Conservation (phyloP, 2,329 filamentous ascomycete species). For the Trichoderma breve region DNA sequence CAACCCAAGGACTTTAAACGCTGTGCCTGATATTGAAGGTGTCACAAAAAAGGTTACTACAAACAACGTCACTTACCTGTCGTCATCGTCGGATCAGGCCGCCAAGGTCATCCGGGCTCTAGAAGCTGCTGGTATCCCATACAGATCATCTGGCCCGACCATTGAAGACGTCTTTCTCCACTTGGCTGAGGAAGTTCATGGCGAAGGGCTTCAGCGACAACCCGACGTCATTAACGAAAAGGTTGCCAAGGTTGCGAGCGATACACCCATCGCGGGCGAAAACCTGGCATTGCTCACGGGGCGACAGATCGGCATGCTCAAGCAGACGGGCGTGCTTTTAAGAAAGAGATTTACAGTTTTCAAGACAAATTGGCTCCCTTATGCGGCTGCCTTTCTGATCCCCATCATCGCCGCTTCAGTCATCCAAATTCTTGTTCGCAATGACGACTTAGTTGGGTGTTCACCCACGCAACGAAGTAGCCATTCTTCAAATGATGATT, state of each 20-base stretch:
- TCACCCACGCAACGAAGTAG: conserved; percentile 28
- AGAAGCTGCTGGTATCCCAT: conserved; percentile 61
- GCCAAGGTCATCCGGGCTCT: conserved; percentile 66
- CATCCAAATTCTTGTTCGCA: conserved; percentile 67
- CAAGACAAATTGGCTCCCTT: conserved; percentile 58
- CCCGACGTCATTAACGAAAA: conserved; percentile 11
- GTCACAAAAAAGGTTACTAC: conserved; percentile 55
- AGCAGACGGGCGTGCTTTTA: conserved; percentile 62
- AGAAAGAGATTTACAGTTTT: conserved; percentile 64
- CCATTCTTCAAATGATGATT: conserved; percentile 20
- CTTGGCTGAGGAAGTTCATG: conserved; percentile 51
- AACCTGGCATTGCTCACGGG: conserved; percentile 48
- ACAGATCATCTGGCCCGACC: conserved; percentile 67
- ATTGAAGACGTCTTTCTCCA: conserved; percentile 73
- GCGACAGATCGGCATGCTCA: conserved; percentile 53
- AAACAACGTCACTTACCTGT: conserved; percentile 68
- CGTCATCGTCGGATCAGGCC: conserved; percentile 64
- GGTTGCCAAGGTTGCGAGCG: neutral
- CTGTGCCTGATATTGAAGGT: conserved; percentile 51
- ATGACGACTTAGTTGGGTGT: conserved; percentile 50
- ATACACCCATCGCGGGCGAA: neutral
- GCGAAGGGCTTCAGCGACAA: neutral
- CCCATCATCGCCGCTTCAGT: conserved; percentile 73
- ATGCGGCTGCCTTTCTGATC: conserved; percentile 68
- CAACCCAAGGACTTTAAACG: conserved; percentile 32